A percentile compares a stretch with the other conserved stretches of the same genome.
Conservation (phyloP, 805 yeast genomes). For the Lachancea lanzarotensis region DNA sequence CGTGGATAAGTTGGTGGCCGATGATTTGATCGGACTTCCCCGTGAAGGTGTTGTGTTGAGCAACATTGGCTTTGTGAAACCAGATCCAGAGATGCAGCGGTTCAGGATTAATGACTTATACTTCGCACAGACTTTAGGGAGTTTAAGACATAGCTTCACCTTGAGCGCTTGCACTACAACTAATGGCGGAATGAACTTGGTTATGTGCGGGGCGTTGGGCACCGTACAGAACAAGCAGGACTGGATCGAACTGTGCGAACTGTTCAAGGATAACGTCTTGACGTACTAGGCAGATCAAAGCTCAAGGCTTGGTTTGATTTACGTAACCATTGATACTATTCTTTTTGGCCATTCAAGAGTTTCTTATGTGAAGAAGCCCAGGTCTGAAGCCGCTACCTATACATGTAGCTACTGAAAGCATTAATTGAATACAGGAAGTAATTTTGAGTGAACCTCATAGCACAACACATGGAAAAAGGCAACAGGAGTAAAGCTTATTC, state of each 20-base stretch:
- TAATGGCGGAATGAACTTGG: conserved; percentile 20
- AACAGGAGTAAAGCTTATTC: no score
- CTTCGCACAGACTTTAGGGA: conserved; percentile 21
- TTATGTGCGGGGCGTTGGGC: conserved; percentile 15
- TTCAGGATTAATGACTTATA: conserved; percentile 14
- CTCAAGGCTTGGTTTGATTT: no score
- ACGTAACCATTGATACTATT: no score
- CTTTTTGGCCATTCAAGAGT: no score
- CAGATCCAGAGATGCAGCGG: conserved; percentile 1
- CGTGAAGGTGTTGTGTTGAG: conserved; percentile 25
- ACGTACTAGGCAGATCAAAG: neutral
- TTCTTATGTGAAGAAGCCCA: no score
- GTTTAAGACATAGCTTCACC: conserved; percentile 17
- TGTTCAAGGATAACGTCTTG: conserved; percentile 5
- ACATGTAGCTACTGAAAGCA: neutral
- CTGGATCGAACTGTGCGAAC: conserved; percentile 10
- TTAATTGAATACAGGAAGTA: neutral
- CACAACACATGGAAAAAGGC: neutral
- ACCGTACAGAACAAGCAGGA: conserved; percentile 8
- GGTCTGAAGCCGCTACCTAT: neutral
- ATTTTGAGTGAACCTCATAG: neutral
- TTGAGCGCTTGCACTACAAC: conserved; percentile 18
- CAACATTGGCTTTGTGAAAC: conserved; percentile 19
- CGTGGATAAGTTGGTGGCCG: conserved; percentile 16
- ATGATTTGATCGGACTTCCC: conserved; percentile 12